phyloP scores from a whole-genome alignment of 2,329 filamentous ascomycete species.

The Volutella citrinella region DNA sequence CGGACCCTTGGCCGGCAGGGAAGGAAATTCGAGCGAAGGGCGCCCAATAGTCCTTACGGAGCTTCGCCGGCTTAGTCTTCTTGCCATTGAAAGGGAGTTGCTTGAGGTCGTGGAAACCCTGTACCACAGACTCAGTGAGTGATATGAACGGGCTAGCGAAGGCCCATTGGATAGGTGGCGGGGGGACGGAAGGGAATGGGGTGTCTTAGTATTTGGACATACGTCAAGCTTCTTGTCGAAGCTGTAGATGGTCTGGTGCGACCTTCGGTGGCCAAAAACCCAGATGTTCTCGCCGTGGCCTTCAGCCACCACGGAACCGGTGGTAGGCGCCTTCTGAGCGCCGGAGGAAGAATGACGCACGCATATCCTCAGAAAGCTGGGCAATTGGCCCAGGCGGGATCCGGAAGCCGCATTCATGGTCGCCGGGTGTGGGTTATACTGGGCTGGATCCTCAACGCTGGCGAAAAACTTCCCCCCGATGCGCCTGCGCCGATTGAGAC shows the following conservation, averaged over 20 bases:
- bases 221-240: slow-evolving; percentile 45
- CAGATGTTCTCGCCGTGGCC: slow-evolving; percentile 58
- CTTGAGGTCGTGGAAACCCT: slow-evolving; percentile 45
- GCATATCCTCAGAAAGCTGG: slow-evolving; percentile 39
- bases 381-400: slow-evolving; percentile 40
- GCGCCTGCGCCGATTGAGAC: slow-evolving; percentile 10
- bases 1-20: slow-evolving; percentile 44
- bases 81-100: slow-evolving; percentile 66
- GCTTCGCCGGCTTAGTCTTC: slow-evolving; percentile 59
- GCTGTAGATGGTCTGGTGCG: slow-evolving; percentile 53
- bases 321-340: slow-evolving; percentile 18
- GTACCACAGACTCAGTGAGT: too few relatives aligned
- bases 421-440: slow-evolving; percentile 20
- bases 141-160: too few relatives aligned
- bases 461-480: slow-evolving; percentile 20
- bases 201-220: slow-evolving; percentile 19
- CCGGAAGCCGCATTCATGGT: slow-evolving; percentile 37
- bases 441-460: slow-evolving; percentile 15
- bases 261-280: slow-evolving; percentile 49
- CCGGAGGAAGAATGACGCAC: slow-evolving; percentile 36
- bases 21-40: slow-evolving; percentile 60
- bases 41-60: slow-evolving; percentile 67
- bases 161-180: too few relatives aligned
- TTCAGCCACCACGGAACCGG: slow-evolving; percentile 27
- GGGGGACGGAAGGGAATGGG: too few relatives aligned